Conservation (phyloP, 495 filamentous ascomycete species). For the Podospora fimiseda region DNA sequence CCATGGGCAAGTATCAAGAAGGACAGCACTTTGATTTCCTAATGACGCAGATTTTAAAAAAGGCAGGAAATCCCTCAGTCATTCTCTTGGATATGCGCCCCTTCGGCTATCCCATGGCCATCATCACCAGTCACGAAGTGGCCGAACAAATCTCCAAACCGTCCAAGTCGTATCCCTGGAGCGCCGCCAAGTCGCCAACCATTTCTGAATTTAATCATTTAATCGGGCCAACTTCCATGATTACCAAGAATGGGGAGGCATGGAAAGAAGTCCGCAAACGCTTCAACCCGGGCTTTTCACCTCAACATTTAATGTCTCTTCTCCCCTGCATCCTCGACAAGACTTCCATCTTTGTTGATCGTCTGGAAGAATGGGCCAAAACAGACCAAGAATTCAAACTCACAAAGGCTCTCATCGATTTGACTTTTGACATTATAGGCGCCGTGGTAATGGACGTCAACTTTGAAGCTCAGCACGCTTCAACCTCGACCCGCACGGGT, state of each 20-base stretch:
- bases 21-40: conserved; percentile 8
- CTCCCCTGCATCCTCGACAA: conserved; percentile 38
- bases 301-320: conserved; percentile 35
- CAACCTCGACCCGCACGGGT: conserved; percentile 12
- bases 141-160: conserved; percentile 37
- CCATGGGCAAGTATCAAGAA: conserved; percentile 15
- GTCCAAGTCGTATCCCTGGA: conserved; percentile 36
- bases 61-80: conserved; percentile 21
- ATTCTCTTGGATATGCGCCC: conserved; percentile 35
- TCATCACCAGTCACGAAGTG: conserved; percentile 39
- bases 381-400: conserved; percentile 26
- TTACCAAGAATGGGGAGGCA: conserved; percentile 25
- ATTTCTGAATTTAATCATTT: conserved; percentile 22
- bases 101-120: conserved; percentile 22
- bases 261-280: conserved; percentile 37
- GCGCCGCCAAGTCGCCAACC: conserved; percentile 38
- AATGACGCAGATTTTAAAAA: conserved; percentile 10
- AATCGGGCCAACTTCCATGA: conserved; percentile 34
- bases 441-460: conserved; percentile 30
- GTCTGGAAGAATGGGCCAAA: conserved; percentile 20
- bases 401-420: conserved; percentile 19
- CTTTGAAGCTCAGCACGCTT: conserved; percentile 26
- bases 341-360: conserved; percentile 24
- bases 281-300: conserved; percentile 41
- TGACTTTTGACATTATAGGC: conserved; percentile 39